Percentiles rank a stretch among this genome's conserved stretches.
Evolutionary conservation across 768 basidiomycete species (phyloP).

Genomic region (Leccinum subtestaceum): DNA sequence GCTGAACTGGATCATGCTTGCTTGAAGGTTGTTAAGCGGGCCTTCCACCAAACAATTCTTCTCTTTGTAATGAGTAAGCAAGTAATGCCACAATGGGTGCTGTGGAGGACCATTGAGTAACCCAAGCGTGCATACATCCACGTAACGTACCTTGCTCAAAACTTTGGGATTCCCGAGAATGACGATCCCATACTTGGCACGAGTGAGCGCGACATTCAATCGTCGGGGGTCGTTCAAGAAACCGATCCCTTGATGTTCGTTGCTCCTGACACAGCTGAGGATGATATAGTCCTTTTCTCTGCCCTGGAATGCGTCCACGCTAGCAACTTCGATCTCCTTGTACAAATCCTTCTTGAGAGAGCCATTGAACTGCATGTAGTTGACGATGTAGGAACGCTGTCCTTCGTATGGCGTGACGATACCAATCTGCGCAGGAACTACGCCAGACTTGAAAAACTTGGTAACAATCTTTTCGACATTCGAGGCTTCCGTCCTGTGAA

Average conservation of each 20-base stretch:
- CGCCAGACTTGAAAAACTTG: constrained; percentile 99
- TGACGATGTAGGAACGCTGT: constrained; percentile 96
- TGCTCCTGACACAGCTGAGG: constrained; percentile 94
- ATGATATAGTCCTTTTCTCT: constrained; percentile 99
- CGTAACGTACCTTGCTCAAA: constrained; percentile 80
- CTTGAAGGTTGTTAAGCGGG: constrained; percentile 91
- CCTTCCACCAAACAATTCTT: constrained; percentile 92
- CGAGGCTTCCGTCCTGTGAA: constrained; percentile 86
- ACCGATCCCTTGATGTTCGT: constrained; percentile 99
- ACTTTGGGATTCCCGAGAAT: constrained; percentile 99
- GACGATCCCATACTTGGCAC: constrained; percentile 97
- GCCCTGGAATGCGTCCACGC: constrained; percentile 98
- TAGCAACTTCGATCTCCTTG: constrained; percentile 99
- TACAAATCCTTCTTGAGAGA: constrained; percentile 98
- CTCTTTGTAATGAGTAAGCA: constrained; percentile 98
- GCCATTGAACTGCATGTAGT: constrained; percentile 99
- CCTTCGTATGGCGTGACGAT: constrained; percentile 99
- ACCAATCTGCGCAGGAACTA: constrained; percentile 92
- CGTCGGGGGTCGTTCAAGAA: constrained; percentile 98
- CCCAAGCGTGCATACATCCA: constrained; percentile 2
- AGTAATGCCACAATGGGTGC: constrained; percentile 98
- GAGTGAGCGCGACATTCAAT: constrained; percentile 93
- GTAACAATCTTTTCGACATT: constrained; percentile 99
- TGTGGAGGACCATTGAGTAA: constrained; percentile 32
- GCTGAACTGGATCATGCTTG: constrained; percentile 99